phyloP scores from a whole-genome alignment of 1,139 yeast species.

The Yamadazyma triangularis region DNA sequence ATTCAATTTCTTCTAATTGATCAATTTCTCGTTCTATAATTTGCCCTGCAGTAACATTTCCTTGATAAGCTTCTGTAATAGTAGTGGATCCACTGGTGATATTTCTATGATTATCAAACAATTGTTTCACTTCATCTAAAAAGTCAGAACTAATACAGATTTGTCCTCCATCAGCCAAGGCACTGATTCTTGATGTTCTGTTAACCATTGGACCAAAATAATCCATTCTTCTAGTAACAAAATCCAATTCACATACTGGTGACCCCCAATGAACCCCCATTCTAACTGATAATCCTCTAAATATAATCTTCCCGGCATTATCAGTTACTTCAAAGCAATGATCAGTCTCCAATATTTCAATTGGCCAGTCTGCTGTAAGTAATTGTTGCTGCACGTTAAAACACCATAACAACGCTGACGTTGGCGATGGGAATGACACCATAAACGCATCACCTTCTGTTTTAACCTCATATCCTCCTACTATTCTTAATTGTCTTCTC shows the following conservation, averaged over 20 bases:
- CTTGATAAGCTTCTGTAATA: slow-evolving; percentile 55
- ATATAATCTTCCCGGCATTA: slow-evolving; percentile 55
- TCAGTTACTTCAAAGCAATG: slow-evolving; percentile 87
- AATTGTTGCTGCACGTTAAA: slow-evolving; percentile 86
- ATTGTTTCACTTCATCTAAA: slow-evolving; percentile 61
- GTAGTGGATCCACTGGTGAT: slow-evolving; percentile 36
- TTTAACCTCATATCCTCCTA: slow-evolving; percentile 96
- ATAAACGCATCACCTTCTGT: slow-evolving; percentile 99
- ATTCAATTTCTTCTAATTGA: slow-evolving; percentile 66
- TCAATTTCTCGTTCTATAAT: slow-evolving; percentile 65
- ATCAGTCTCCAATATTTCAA: slow-evolving; percentile 78
- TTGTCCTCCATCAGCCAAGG: slow-evolving; percentile 98
- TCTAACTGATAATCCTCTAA: slow-evolving; percentile 87
- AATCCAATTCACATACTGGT: slow-evolving; percentile 94
- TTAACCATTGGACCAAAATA: slow-evolving; percentile 99
- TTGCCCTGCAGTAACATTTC: slow-evolving; percentile 57
- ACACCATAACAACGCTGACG: slow-evolving; percentile 91
- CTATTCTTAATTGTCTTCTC: slow-evolving; percentile 89
- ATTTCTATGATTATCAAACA: slow-evolving; percentile 50
- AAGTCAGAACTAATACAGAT: slow-evolving; percentile 83
- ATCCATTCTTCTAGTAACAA: slow-evolving; percentile 95
- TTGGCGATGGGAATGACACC: slow-evolving; percentile 96
- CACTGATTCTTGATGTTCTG: slow-evolving; percentile 87
- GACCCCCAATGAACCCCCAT: slow-evolving; percentile 99
- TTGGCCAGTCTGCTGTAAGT: slow-evolving; percentile 88